Evolutionary conservation across 139 green algal species (phyloP), one percentile per base, ranked within the genome.

Genomic region (Dunaliella primolecta): DNA sequence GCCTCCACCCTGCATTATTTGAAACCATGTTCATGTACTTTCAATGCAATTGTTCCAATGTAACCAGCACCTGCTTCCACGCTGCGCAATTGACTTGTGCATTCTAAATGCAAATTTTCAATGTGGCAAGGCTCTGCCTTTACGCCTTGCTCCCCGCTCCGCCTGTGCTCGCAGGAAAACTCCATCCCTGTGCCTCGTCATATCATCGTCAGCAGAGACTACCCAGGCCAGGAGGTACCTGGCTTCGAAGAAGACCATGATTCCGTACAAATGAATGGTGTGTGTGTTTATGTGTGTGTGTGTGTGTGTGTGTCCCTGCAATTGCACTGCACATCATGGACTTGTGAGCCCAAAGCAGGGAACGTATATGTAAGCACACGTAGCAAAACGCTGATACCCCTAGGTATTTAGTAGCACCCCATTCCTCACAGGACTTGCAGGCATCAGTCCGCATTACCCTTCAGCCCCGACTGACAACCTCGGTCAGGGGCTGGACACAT

Each of bases 221-320:
- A 71, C 76, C 82, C 85, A 36, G 29, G 80, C 1, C 55, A 71
- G 31, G 85, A 82, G 29, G 23, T 29, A 29, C 79, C 85, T 0
- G 93, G 94, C 1, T 98, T 99, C 82, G 71, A 93, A 20, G 96
- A 99, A 88, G 91, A 91, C 0, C 93, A 96, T 86, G 96, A 98
- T 85, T 98, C 93, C 64, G 93, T 98, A 21, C 93, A 92, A 80
- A 83, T 92, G 21, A 81, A 91, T 36, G 95, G 95, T 77, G 56
- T 38, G 79, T 36, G 27, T 29, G n/a, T n/a, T n/a, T 15, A 35
- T 24, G 72, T 78, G 23, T n/a, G 56, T n/a, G 56, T n/a, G 56
- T 20, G 21, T n/a, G 56, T n/a, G 23, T 20, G 56, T 21, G 21
- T 29, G 20, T 29, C 56, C 56, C 21, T 72, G 20, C 21, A 21